A percentile compares a stretch with the other conserved stretches of the same genome.
Conservation (phyloP, 768 basidiomycete genomes). For the Termitomyces sp. region DNA sequence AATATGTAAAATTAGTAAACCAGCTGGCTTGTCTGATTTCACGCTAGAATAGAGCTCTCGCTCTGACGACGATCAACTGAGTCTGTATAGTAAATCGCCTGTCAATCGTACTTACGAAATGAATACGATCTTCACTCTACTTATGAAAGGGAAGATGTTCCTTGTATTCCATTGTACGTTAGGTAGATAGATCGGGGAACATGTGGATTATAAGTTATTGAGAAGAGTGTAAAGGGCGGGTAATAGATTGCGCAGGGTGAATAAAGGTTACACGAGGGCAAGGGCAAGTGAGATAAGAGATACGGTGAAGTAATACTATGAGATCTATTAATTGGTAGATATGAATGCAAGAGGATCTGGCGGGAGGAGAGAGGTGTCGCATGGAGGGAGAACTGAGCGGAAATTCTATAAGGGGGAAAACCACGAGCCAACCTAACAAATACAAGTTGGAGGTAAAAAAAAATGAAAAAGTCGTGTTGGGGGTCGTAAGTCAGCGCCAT, state of each 20-base stretch:
- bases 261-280: neutral
- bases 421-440: neutral
- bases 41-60: too few species aligned
- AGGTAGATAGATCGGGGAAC: neutral
- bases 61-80: too few species aligned
- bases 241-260: neutral
- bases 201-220: neutral
- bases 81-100: too few species aligned
- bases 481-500: conserved; percentile 9
- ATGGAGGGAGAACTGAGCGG: neutral
- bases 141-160: neutral
- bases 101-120: too few species aligned
- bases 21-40: too few species aligned
- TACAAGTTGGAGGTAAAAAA: conserved; percentile 8
- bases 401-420: neutral
- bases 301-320: conserved; percentile 19
- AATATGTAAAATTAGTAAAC: neutral
- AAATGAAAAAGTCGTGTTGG: conserved; percentile 14
- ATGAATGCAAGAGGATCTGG: neutral
- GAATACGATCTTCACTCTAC: neutral
- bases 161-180: neutral
- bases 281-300: conserved; percentile 7
- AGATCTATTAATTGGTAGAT: conserved; percentile 25
- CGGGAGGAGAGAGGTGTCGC: conserved; percentile 1
- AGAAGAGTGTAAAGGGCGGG: neutral